These are phyloP conservation scores for Monilinia polystroma DNA, from an alignment of 2,329 filamentous ascomycete species.

Conservation along the genomic window DNA sequence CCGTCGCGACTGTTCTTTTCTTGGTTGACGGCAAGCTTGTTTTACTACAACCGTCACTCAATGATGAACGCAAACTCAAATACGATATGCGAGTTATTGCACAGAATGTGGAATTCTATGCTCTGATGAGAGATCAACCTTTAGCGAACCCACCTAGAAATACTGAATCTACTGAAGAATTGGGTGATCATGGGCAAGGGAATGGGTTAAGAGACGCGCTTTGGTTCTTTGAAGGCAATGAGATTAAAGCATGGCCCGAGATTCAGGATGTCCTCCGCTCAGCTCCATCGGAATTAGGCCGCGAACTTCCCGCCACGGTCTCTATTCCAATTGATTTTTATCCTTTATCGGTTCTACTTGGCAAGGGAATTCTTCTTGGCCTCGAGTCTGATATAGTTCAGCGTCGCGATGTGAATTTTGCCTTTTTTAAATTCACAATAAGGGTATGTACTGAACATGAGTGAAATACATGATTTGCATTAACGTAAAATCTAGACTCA, in stretches of 20 bases:
- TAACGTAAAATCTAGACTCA: slow-evolving; percentile 64
- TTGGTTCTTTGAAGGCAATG: slow-evolving; percentile 89
- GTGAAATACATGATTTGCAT: slow-evolving; percentile 2
- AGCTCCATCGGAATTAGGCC: slow-evolving; percentile 61
- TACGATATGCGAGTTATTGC: slow-evolving; percentile 98
- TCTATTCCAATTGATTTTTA: slow-evolving; percentile 91
- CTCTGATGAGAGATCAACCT: slow-evolving; percentile 84
- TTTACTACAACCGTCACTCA: slow-evolving; percentile 80
- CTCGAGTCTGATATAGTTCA: slow-evolving; percentile 94
- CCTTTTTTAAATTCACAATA: slow-evolving; percentile 83
- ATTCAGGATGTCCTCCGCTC: slow-evolving; percentile 79
- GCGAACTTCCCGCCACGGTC: slow-evolving; percentile 72
- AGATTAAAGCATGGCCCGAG: slow-evolving; percentile 86
- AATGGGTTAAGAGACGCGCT: slow-evolving; percentile 72
- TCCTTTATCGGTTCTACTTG: slow-evolving; percentile 81
- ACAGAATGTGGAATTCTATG: slow-evolving; percentile 94
- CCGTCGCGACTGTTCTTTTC: slow-evolving; percentile 88
- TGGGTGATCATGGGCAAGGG: slow-evolving; percentile 32
- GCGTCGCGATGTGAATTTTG: slow-evolving; percentile 85
- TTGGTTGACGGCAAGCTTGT: slow-evolving; percentile 98
- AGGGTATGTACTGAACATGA: slow-evolving; percentile 61
- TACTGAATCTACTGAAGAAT: slow-evolving; percentile 21
- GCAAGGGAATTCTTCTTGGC: slow-evolving; percentile 85
- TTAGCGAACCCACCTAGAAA: slow-evolving; percentile 29
- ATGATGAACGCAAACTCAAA: slow-evolving; percentile 80